A percentile compares a stretch with the other conserved stretches of the same genome.
Conservation (phyloP, 176 grass and related monocot genomes). For the Triticum urartu region DNA sequence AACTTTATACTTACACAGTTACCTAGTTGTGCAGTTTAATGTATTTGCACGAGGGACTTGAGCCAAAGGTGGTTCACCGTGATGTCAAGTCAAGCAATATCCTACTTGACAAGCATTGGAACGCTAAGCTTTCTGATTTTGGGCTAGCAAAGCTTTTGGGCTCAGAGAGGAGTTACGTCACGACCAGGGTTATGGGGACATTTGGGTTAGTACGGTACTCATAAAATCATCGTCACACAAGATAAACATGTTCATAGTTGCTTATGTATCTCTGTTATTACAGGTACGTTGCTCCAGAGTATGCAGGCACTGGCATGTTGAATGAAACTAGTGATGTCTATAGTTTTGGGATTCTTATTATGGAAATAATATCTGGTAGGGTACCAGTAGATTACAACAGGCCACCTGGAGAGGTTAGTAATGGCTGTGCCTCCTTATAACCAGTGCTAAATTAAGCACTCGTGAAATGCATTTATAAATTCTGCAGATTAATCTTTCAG, state of each 20-base stretch:
- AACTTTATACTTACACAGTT: constrained; percentile 11
- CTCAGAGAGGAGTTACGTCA: constrained; percentile 90
- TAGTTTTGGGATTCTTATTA: constrained; percentile 96
- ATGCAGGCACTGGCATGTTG: constrained; percentile 96
- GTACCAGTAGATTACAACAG: constrained; percentile 91
- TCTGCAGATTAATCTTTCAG: constrained; percentile 39
- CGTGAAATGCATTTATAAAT: constrained; percentile 22
- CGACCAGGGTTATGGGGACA: constrained; percentile 97
- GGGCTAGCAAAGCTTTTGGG: constrained; percentile 93
- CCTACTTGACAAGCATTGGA: constrained; percentile 90
- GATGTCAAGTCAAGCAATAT: constrained; percentile 99
- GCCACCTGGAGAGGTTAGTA: constrained; percentile 82
- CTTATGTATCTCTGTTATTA: constrained; percentile 28
- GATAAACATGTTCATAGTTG: background rate
- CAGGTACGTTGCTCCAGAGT: constrained; percentile 95
- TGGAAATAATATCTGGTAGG: constrained; percentile 94
- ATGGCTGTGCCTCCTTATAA: background rate
- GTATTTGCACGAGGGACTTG: constrained; percentile 97
- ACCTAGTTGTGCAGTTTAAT: constrained; percentile 63
- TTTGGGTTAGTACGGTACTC: constrained; percentile 59
- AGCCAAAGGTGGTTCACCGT: constrained; percentile 95
- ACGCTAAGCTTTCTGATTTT: constrained; percentile 95
- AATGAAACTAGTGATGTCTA: constrained; percentile 97
- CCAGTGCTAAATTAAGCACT: background rate
- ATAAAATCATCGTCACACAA: background rate